Percentiles rank a stretch among this genome's conserved stretches.
Evolutionary conservation across 306 rosid species (phyloP).

Genomic region (Cyclanthera cordifolia): DNA sequence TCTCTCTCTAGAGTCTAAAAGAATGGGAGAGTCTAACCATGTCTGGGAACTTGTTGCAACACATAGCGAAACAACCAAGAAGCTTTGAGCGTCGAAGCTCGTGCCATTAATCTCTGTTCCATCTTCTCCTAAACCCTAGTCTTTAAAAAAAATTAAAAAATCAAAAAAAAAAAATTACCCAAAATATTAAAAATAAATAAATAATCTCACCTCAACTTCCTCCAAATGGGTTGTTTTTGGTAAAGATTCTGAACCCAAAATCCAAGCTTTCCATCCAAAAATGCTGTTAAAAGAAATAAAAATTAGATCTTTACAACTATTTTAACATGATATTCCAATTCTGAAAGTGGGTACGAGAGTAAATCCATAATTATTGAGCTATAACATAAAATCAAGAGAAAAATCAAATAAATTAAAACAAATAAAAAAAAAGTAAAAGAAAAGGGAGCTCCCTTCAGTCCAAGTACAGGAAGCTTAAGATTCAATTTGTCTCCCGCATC

Average conservation of each 20-base stretch:
- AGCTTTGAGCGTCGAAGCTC: slow-evolving; percentile 1
- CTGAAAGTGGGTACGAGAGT: too few species aligned
- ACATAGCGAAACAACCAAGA: slow-evolving; percentile 4
- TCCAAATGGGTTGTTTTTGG: background rate
- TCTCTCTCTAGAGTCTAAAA: background rate
- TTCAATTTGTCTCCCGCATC: slow-evolving; percentile 19
- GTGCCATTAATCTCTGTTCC: slow-evolving; percentile 14
- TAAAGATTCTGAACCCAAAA: background rate
- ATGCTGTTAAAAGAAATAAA: background rate
- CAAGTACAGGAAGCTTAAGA: slow-evolving; percentile 17
- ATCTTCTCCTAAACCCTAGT: slow-evolving; percentile 11
- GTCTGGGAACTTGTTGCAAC: slow-evolving; percentile 19
- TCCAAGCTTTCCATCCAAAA: background rate
- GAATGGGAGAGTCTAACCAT: slow-evolving; percentile 9
- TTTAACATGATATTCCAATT: background rate
- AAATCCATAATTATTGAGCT: background rate
- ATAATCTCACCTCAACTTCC: background rate
- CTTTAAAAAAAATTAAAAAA: background rate
- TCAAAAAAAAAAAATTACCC: background rate
- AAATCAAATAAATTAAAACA: background rate
- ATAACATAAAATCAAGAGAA: background rate
- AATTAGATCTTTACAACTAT: background rate
- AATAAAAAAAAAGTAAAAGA: background rate
- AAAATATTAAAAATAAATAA: background rate
- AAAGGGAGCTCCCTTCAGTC: slow-evolving; percentile 19